Evolutionary conservation across 2,329 filamentous ascomycete genomes (phyloP).

Genomic region (Penicillium frequentans): DNA sequence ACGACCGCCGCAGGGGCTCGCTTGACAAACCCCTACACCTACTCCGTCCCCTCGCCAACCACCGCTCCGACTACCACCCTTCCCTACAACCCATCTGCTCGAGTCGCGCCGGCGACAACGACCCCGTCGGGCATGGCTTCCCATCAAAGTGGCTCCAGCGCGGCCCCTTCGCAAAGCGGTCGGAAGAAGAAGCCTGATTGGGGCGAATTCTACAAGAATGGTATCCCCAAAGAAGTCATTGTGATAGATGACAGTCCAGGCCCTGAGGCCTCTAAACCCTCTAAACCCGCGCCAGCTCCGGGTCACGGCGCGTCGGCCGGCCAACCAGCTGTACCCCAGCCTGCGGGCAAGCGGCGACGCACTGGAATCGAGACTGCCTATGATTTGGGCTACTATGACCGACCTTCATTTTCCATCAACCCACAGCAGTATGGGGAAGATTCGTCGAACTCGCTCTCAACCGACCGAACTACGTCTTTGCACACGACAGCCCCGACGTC

Average conservation of each 20-base stretch:
- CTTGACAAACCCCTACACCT: conserved; percentile 45
- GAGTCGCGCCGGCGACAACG: conserved; percentile 39
- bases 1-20: conserved; percentile 41
- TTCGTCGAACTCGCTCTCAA: conserved; percentile 72
- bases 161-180: conserved; percentile 39
- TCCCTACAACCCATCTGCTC: conserved; percentile 35
- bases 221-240: conserved; percentile 80
- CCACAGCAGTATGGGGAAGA: conserved; percentile 68
- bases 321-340: conserved; percentile 38
- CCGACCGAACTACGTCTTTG: conserved; percentile 78
- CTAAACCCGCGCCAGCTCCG: conserved; percentile 16
- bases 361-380: conserved; percentile 62
- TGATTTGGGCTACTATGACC: conserved; percentile 71
- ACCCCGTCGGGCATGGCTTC: conserved; percentile 37
- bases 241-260: conserved; percentile 71
- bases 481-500: conserved; percentile 91
- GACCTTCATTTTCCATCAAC: conserved; percentile 70
- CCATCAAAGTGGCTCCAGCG: conserved; percentile 39
- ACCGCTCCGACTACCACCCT: conserved; percentile 27
- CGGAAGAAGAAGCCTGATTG: conserved; percentile 67
- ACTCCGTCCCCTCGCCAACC: conserved; percentile 35
- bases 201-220: conserved; percentile 79
- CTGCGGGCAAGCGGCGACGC: conserved; percentile 70
- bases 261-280: conserved; percentile 35
- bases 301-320: conserved; percentile 23